Conservation (phyloP, 2,329 filamentous ascomycete genomes). For the Huntiella abstrusa region DNA sequence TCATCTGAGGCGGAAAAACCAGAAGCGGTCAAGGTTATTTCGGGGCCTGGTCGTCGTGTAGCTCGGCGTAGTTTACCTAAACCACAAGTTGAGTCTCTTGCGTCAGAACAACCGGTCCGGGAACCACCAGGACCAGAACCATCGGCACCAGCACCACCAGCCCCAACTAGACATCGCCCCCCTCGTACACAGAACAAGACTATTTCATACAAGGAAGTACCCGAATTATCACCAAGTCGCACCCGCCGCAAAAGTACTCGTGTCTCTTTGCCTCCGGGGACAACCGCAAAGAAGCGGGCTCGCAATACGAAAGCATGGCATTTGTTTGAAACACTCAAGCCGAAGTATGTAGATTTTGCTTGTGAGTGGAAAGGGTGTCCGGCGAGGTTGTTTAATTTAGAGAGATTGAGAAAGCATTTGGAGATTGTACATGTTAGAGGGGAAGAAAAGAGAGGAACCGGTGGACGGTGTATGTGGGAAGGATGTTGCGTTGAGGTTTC, state of each 20-base stretch:
- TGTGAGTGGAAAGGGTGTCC: slow-evolving; percentile 42
- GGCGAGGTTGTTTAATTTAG: slow-evolving; percentile 43
- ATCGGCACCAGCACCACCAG: too few species aligned
- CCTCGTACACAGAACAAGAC: too few species aligned
- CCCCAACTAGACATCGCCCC: too few species aligned
- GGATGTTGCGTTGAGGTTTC: slow-evolving; percentile 14
- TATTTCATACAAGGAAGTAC: background rate
- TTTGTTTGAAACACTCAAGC: slow-evolving; percentile 23
- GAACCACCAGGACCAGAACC: too few species aligned
- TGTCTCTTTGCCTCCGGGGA: too few species aligned
- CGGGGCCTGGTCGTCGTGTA: too few species aligned
- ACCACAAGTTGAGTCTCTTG: too few species aligned
- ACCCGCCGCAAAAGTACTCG: too few species aligned
- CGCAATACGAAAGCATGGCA: slow-evolving; percentile 2
- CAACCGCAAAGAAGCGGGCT: background rate
- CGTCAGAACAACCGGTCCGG: too few species aligned
- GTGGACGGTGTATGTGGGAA: slow-evolving; percentile 18
- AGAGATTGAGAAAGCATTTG: slow-evolving; percentile 37
- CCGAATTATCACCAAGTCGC: background rate
- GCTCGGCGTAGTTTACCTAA: too few species aligned
- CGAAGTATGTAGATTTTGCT: slow-evolving; percentile 30
- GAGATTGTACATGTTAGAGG: slow-evolving; percentile 27
- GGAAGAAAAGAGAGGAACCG: background rate
- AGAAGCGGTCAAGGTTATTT: too few species aligned
- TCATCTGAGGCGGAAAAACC: too few species aligned